These are phyloP conservation scores for Phyllosticta capitalensis DNA, from an alignment of 2,329 filamentous ascomycete genomes.

Conservation along the genomic window DNA sequence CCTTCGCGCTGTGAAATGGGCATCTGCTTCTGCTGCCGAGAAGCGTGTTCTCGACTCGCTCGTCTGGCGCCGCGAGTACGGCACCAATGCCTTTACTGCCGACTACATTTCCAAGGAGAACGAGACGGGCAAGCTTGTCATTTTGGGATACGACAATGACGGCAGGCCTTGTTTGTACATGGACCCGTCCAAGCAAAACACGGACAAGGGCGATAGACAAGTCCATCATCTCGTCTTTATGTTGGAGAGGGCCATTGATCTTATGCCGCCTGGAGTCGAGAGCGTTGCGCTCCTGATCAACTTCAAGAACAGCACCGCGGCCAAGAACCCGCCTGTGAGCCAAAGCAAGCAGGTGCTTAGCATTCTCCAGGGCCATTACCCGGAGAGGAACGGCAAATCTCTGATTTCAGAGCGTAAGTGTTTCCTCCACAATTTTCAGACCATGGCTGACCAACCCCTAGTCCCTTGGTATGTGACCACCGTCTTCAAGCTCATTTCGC, in stretches of 20 bases:
- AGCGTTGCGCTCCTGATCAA: conserved; percentile 81
- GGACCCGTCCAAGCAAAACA: conserved; percentile 85
- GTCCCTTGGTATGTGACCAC: conserved; percentile 85
- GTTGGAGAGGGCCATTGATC: conserved; percentile 79
- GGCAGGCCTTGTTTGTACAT: conserved; percentile 86
- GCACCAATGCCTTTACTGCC: conserved; percentile 62
- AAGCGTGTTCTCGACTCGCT: conserved; percentile 74
- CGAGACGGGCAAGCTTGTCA: conserved; percentile 89
- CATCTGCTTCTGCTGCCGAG: conserved; percentile 61
- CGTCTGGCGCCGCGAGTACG: conserved; percentile 85
- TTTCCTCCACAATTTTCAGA: neutral
- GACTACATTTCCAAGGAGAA: conserved; percentile 92
- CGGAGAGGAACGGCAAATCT: conserved; percentile 79
- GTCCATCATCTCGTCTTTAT: conserved; percentile 93
- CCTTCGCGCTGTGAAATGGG: conserved; percentile 83
- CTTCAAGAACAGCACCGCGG: conserved; percentile 70
- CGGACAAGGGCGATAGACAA: conserved; percentile 73
- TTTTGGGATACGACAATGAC: conserved; percentile 78
- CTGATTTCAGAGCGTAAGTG: conserved; percentile 75
- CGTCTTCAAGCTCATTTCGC: conserved; percentile 93
- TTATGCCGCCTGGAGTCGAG: conserved; percentile 82
- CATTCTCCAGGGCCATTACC: conserved; percentile 93
- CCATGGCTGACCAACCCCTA: conserved; percentile 26
- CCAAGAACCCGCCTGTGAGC: conserved; percentile 65
- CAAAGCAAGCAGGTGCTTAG: conserved; percentile 76